Evolutionary conservation across 441 rosid genomes (phyloP).

Genomic region (Erysimum pusillum): DNA sequence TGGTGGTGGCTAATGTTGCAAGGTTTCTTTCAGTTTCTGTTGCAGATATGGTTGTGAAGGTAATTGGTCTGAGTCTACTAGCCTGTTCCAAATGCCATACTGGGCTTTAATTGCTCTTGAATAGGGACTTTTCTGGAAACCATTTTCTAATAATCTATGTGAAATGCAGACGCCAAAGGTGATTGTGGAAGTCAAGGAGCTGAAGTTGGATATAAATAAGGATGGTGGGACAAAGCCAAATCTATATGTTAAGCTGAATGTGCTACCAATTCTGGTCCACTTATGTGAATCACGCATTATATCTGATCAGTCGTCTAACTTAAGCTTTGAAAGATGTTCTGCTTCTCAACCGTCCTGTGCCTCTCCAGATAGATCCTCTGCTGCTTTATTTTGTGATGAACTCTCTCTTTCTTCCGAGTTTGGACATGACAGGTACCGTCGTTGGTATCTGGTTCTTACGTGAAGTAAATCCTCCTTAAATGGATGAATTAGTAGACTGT

Average conservation of each 20-base stretch:
- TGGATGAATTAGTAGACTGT: conserved; percentile 26
- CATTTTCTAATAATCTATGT: conserved; percentile 22
- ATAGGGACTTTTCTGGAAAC: conserved; percentile 17
- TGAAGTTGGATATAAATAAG: conserved; percentile 79
- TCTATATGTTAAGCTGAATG: conserved; percentile 73
- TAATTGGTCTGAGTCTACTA: conserved; percentile 43
- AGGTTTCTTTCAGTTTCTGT: conserved; percentile 93
- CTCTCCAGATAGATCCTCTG: conserved; percentile 65
- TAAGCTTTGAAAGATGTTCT: conserved; percentile 53
- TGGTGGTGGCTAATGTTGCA: conserved; percentile 87
- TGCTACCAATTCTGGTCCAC: conserved; percentile 74
- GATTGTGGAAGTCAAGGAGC: conserved; percentile 76
- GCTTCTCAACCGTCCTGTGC: conserved; percentile 60
- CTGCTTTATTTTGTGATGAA: conserved; percentile 83
- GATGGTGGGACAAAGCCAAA: conserved; percentile 78
- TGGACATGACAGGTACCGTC: conserved; percentile 83
- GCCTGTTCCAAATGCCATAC: not conserved
- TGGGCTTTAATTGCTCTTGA: not conserved
- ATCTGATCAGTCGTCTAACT: conserved; percentile 64
- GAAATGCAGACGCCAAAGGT: conserved; percentile 79
- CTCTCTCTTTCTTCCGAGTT: conserved; percentile 85
- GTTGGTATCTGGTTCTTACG: conserved; percentile 13
- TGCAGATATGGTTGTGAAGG: conserved; percentile 86
- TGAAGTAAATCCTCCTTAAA: conserved; percentile 32
- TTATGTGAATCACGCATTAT: conserved; percentile 66